Conservation (phyloP, 1,284 basidiomycete genomes). For the Ganoderma multipileum region DNA sequence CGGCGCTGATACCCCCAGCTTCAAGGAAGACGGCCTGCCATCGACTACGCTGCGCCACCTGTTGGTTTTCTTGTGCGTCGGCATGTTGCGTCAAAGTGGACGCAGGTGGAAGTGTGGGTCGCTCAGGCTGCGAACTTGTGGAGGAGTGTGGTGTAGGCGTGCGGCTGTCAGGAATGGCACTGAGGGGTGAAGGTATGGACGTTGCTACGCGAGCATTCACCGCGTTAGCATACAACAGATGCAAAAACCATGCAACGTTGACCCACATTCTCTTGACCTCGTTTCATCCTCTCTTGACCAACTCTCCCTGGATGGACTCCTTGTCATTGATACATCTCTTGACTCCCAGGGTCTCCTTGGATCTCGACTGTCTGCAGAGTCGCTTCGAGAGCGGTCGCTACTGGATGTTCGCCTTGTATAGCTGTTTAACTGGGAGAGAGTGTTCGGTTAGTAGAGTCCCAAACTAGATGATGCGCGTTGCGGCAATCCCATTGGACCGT, state of each 20-base stretch:
- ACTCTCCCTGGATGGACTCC: conserved; percentile 19
- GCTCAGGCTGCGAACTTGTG: conserved; percentile 29
- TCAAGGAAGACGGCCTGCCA: conserved; percentile 89
- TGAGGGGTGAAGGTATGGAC: not conserved
- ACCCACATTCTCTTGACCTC: conserved; percentile 10
- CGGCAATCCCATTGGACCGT: not conserved
- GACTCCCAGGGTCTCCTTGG: conserved; percentile 29
- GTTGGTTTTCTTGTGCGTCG: conserved; percentile 39
- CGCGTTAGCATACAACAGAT: not conserved
- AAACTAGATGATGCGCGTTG: not conserved
- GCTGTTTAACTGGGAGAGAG: conserved; percentile 51
- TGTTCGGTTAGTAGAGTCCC: not conserved
- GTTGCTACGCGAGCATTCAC: not conserved
- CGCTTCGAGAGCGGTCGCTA: conserved; percentile 23
- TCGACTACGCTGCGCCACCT: conserved; percentile 69
- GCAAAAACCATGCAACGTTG: not conserved
- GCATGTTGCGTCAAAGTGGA: conserved; percentile 28
- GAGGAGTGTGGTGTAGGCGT: conserved; percentile 37
- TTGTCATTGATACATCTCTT: conserved; percentile 37
- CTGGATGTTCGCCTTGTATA: conserved; percentile 49
- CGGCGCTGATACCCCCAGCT: conserved; percentile 89
- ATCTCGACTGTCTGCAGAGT: conserved; percentile 22
- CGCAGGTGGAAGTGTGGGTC: conserved; percentile 27
- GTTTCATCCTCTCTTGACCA: conserved; percentile 11
- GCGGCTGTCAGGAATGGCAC: conserved; percentile 28